phyloP scores from a whole-genome alignment of 2,329 filamentous ascomycete species.

The Fusarium marasasianum region DNA sequence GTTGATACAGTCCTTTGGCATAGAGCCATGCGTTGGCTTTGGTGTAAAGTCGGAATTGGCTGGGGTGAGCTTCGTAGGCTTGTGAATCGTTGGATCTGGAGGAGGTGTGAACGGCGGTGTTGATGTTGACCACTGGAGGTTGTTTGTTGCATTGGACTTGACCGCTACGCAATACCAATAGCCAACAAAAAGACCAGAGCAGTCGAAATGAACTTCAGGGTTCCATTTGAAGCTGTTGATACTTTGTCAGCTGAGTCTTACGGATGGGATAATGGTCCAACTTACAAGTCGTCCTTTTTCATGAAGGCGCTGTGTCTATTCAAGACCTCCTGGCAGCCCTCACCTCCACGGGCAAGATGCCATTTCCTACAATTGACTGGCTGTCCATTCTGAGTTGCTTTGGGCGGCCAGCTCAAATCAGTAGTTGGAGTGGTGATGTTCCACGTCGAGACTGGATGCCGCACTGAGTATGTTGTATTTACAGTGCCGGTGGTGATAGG shows the following conservation, averaged over 20 bases:
- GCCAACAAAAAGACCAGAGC: neutral
- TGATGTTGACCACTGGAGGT: neutral
- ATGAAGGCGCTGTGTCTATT: neutral
- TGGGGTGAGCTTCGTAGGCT: fast-evolving
- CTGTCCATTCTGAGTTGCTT: too few relatives aligned
- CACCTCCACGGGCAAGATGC: too few relatives aligned
- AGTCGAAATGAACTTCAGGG: neutral
- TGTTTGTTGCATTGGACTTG: fast-evolving
- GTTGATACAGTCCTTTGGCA: neutral
- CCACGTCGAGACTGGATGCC: too few relatives aligned
- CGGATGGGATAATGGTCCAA: neutral
- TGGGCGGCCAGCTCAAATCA: too few relatives aligned
- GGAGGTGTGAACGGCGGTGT: neutral
- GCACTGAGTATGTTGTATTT: too few relatives aligned
- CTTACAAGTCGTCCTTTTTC: neutral
- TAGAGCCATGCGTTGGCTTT: neutral
- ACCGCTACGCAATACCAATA: neutral
- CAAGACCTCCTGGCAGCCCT: too few relatives aligned
- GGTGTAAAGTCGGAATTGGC: neutral
- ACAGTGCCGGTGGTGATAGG: too few relatives aligned
- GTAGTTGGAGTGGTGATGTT: too few relatives aligned
- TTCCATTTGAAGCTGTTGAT: neutral
- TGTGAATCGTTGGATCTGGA: neutral
- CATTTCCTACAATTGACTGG: too few relatives aligned
- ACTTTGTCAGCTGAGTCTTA: too few relatives aligned